Evolutionary conservation across 2,329 filamentous ascomycete species (phyloP).

Genomic region (Falciphora oryzae): DNA sequence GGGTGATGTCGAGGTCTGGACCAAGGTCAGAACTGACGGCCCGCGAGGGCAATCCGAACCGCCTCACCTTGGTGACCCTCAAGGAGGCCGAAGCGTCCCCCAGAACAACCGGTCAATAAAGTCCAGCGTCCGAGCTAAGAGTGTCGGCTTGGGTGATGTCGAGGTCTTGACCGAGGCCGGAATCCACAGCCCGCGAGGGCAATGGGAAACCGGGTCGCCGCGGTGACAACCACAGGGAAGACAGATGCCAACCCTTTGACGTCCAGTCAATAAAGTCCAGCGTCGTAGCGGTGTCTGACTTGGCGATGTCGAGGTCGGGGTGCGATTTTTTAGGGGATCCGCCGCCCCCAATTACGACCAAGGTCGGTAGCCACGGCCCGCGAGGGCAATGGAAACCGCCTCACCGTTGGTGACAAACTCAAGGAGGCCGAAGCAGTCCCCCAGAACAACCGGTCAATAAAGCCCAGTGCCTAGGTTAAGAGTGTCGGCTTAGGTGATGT

Average conservation of each 20-base stretch:
- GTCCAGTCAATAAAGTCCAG: not conserved
- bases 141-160: not conserved
- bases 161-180: too few species aligned
- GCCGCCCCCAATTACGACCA: not conserved
- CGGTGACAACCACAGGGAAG: not conserved
- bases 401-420: not conserved
- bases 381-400: not conserved
- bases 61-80: not conserved
- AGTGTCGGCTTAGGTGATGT: not conserved
- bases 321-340: slow-evolving; percentile 1
- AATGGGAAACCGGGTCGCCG: not conserved
- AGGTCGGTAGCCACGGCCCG: not conserved
- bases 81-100: too few species aligned
- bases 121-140: too few species aligned
- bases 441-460: not conserved
- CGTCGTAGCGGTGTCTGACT: not conserved
- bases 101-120: too few species aligned
- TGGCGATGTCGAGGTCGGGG: not conserved
- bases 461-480: not conserved
- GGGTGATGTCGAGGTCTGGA: too few species aligned
- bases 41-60: not conserved
- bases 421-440: not conserved
- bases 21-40: not conserved
- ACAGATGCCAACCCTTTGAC: too few species aligned
- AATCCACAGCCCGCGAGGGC: not conserved